phyloP scores from a whole-genome alignment of 2,329 filamentous ascomycete species.

The Colletotrichum gloeosporioides region DNA sequence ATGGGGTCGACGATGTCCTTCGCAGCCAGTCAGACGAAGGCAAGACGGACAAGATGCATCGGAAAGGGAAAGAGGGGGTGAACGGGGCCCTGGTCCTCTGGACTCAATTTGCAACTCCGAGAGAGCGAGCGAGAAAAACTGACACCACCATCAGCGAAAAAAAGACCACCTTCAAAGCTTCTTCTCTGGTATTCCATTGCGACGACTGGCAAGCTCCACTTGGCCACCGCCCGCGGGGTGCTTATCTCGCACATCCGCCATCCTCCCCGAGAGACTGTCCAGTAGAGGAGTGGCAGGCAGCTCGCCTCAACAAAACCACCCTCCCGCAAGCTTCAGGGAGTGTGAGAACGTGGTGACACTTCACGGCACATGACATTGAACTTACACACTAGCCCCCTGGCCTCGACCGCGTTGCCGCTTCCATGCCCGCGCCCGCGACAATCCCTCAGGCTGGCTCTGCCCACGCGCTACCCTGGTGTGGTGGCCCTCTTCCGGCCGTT shows the following conservation, averaged over 20 bases:
- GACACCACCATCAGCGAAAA: background rate
- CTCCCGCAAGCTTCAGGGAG: background rate
- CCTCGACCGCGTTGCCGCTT: background rate
- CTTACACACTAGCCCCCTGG: constrained; percentile 4
- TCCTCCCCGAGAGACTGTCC: background rate
- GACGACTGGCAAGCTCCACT: constrained; percentile 1
- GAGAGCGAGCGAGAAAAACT: background rate
- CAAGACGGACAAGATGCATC: background rate
- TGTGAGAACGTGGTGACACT: constrained; percentile 12
- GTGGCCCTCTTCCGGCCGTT: constrained; percentile 4
- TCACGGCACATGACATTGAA: constrained; percentile 13
- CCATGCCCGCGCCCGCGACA: background rate
- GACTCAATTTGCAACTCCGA: background rate
- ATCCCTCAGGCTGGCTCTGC: background rate
- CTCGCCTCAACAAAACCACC: constrained; percentile 13
- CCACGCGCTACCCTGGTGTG: constrained; percentile 9
- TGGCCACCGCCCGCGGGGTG: background rate
- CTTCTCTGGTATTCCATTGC: background rate
- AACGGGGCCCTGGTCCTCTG: background rate
- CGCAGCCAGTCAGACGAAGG: background rate
- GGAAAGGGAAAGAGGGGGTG: background rate
- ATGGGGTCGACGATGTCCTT: background rate
- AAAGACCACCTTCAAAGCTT: background rate
- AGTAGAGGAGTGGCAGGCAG: background rate
- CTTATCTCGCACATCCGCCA: constrained; percentile 11